Evolutionary conservation across 1,284 basidiomycete species (phyloP), one percentile per base, ranked within the genome.

Genomic region (Cryptococcus neoformans): DNA sequence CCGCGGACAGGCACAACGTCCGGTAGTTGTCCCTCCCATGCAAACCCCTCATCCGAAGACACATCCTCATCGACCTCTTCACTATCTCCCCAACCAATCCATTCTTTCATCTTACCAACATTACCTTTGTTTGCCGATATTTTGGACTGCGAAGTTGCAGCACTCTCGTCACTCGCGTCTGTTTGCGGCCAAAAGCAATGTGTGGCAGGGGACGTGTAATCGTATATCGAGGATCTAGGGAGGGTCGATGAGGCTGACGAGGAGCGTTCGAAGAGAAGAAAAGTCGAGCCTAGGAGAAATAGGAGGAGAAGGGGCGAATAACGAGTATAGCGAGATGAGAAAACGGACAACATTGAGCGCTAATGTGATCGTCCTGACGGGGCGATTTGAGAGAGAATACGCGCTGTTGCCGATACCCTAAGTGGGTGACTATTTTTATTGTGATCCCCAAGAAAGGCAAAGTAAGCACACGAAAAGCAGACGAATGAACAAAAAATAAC

Each of bases 151-250:
- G 16, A 28, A 16, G 4, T 16, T 35, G 16, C 55, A 35, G 45
- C 51, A 52, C 16, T 38, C 12, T 17, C 40, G 28, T 21, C 39
- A 21, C 11, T 41, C 36, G 42, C n/a, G 10, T 38, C 52, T 9
- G 44, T 16, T 14, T 50, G 34, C 7, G 55, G 53, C 61, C 61
- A 62, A 39, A 57, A 62, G 40, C 61, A 62, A 40, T 62, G 53
- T 4, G 50, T 57, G 12, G 55, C 50, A 46, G 61, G 61, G 6
- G 61, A 62, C 12, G 61, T 62, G 16, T 62, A 62, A 14, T 62
- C 61, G n/a, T 34, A 35, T 47, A 47, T 37, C 41, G 45, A 57
- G 35, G 7, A 59, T 44, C 47, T n/a, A 2, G 61, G 61, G 9
- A 59, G 34, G 6, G 57, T 21, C 34, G 58, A 57, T 37, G 42